These are phyloP conservation scores for Dothideomycetes sp. DNA, from an alignment of 2,329 filamentous ascomycete species.

Conservation along the genomic window DNA sequence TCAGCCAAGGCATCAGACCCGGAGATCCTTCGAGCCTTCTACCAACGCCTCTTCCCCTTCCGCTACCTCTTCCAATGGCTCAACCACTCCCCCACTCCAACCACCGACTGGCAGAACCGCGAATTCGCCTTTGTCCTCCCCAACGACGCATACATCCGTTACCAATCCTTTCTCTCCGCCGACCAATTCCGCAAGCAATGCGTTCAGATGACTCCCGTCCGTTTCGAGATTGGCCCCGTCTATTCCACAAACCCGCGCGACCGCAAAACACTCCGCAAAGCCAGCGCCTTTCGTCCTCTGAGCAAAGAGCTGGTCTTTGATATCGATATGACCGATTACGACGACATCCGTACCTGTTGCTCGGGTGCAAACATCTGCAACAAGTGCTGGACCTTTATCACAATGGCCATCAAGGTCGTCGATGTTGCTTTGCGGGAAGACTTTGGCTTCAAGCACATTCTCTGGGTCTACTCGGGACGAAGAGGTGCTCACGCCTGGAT, in stretches of 20 bases:
- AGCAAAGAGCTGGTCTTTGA: conserved; percentile 96
- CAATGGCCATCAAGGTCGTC: conserved; percentile 92
- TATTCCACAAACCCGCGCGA: conserved; percentile 92
- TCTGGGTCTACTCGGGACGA: conserved; percentile 97
- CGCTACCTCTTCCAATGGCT: conserved; percentile 94
- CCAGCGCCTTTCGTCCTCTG: conserved; percentile 71
- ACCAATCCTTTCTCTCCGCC: conserved; percentile 65
- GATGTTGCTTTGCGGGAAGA: conserved; percentile 81
- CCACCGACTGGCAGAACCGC: conserved; percentile 79
- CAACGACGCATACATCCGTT: conserved; percentile 85
- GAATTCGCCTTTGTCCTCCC: conserved; percentile 95
- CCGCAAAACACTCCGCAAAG: conserved; percentile 74
- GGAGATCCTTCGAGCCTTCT: conserved; percentile 85
- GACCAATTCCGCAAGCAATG: conserved; percentile 83
- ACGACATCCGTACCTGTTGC: conserved; percentile 92
- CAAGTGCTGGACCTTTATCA: conserved; percentile 95
- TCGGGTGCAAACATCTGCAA: conserved; percentile 84
- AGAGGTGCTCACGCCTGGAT: conserved; percentile 98
- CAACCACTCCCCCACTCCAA: conserved; percentile 80
- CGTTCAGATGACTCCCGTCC: conserved; percentile 73
- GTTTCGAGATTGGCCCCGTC: conserved; percentile 97
- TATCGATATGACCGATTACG: conserved; percentile 98
- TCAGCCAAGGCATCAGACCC: conserved; percentile 54
- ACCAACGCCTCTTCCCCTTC: conserved; percentile 92
- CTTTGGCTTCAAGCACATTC: conserved; percentile 91